Base-by-base conservation (phyloP, 371 early-diverging fungal species). In the Aphelidium insulamus region DNA sequence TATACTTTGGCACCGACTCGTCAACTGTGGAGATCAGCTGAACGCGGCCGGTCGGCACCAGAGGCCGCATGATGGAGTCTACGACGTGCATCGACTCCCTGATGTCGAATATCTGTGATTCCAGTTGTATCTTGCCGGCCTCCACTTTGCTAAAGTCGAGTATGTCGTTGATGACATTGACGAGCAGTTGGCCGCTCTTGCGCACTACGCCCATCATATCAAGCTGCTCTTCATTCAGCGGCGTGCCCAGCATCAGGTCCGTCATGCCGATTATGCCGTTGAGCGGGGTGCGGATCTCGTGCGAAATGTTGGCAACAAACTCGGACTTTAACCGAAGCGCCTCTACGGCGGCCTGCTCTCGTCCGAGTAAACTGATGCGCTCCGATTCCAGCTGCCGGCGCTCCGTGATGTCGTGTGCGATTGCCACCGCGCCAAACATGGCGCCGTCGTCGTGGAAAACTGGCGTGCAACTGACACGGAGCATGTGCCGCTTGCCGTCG, bases 101-200 rank as follows among this genome's bases (percentile, higher is more conserved):
- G 42, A 48, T 41, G 11, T 17, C 37, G 28, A 48, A 20, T 11
- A 31, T 45, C 49, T n/a, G n/a, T n/a, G n/a, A n/a, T n/a, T 57
- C 54, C 25, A 67, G 41, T 1, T 43, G 46, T 4, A 67, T 34
- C 29, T 62, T 58, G 3, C 59, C 61, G 15, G 62, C 55, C 38
- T 67, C 68, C 16, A 67, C 48, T 43, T 60, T 65, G 14, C 58
- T 55, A 34, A 52, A 59, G 33, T 67, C 68, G 15, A 67, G 41
- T 19, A 67, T 60, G 39, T 67, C 62, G 36, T 64, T 57, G 18
- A 67, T 55, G 4, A 67, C 40, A 1, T 54, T 50, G 45, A 62
- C 45, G 8, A 62, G 45, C 10, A 49, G 50, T 32, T 59, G 50
- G 9, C 51, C 60, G 3, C 52, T 49, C 2, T 49, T 48, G 33